Base-by-base conservation (phyloP, 2,329 filamentous ascomycete genomes). In the Trichoderma aggressivum region DNA sequence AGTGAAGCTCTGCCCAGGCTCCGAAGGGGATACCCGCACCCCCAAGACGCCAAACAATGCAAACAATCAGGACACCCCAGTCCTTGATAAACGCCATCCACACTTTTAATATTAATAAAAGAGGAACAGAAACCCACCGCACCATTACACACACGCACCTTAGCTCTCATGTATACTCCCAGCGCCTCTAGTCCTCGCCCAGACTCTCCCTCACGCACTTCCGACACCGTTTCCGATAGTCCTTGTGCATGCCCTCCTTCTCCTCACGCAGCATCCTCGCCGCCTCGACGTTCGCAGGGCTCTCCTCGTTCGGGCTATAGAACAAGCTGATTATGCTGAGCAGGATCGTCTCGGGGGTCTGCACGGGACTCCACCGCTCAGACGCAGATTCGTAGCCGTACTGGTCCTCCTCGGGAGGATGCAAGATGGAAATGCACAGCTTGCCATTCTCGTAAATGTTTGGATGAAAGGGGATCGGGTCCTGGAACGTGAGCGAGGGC, bases 401-500 rank as follows among this genome's bases (percentile, higher is more conserved):
- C 79, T 93, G 90, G 79, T 99, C 96, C 78, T 98, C 94, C 83
- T 93, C 94, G 5, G 96, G 95, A 14, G 95, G 93, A 81, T 99
- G 96, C 55, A 99, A 87, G 83, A 99, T 99, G 56, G 93, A 97
- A 81, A 99, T 98, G 86, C 96, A 99, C 71, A 99, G 93, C 75
- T 91, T 89, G 77, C 96, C 96, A 78, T 89, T 90, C 8, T 89
- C 84, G 84, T 98, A 98, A 79, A 99, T 92, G 80, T 98, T 98
- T 1, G 95, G 95, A 82, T 98, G 95, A 86, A 96, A 98, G 3
- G 89, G 89, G 73, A 98, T 89, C 1, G 94, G 93, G 0, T 86
- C 86, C 77, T 94, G 88, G 82, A 98, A 98, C 75, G 91, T 93
- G 84, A 98, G 91, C 77, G 91, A 93, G 0, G 96, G 96, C 43